Conservation (phyloP, 2,329 filamentous ascomycete genomes). For the Aspergillus neoniger region DNA sequence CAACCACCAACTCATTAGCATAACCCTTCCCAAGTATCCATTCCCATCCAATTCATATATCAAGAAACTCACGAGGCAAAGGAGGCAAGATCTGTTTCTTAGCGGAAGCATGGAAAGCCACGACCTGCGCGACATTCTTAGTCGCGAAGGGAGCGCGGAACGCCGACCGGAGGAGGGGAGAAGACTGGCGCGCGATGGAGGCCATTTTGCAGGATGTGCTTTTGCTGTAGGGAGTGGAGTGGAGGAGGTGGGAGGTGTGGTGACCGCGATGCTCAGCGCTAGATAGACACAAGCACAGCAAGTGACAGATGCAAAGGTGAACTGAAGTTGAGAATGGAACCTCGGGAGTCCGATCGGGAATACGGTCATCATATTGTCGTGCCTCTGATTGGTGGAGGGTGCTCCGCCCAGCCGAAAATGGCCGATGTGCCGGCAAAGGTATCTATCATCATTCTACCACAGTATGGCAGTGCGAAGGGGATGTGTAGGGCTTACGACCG, state of each 20-base stretch:
- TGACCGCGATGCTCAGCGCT: constrained; percentile 16
- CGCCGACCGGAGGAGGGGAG: constrained; percentile 39
- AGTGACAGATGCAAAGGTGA: constrained; percentile 2
- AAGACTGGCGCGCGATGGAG: constrained; percentile 43
- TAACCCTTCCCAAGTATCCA: neutral
- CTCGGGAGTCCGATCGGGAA: constrained; percentile 43
- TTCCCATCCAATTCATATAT: neutral
- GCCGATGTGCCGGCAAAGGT: constrained; percentile 31
- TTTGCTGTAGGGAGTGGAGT: constrained; percentile 11
- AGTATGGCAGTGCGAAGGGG: no score
- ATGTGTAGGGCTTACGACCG: no score
- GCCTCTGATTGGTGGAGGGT: constrained; percentile 37
- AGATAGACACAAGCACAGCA: constrained; percentile 10
- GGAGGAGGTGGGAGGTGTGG: constrained; percentile 14
- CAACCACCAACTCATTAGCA: constrained; percentile 47
- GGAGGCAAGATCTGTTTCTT: constrained; percentile 77
- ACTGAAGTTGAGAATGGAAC: constrained; percentile 36
- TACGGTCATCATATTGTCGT: constrained; percentile 42
- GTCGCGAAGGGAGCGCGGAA: constrained; percentile 38
- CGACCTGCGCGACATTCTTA: constrained; percentile 54
- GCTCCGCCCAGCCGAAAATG: constrained; percentile 43
- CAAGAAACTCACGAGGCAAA: constrained; percentile 70
- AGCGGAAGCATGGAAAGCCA: constrained; percentile 84
- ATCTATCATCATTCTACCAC: neutral
- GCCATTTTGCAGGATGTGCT: constrained; percentile 37